Conservation (phyloP, 176 grass and related monocot species). For the Thinopyrum elongatum region DNA sequence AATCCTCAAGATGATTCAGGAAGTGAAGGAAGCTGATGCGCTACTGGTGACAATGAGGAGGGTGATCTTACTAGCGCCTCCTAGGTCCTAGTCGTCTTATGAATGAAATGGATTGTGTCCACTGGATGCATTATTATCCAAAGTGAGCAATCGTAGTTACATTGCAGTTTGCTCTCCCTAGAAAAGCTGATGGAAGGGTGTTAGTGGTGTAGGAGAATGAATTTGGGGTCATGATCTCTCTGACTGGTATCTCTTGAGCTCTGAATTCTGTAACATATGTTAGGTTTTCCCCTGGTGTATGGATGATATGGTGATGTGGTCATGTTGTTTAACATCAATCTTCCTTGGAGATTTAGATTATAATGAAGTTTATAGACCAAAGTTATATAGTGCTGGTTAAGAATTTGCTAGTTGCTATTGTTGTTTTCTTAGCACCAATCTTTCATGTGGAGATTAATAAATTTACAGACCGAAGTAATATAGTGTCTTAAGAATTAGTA, state of each 20-base stretch:
- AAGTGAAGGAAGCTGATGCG: slow-evolving; percentile 85
- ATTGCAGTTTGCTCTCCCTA: not conserved
- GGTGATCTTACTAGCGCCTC: slow-evolving; percentile 66
- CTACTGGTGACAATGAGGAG: slow-evolving; percentile 70
- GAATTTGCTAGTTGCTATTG: not conserved
- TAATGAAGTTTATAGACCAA: not conserved
- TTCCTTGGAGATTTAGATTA: not conserved
- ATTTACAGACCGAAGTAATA: not conserved
- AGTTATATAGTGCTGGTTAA: not conserved
- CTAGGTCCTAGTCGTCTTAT: slow-evolving; percentile 30
- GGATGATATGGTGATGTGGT: not conserved
- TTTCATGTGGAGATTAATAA: too few relatives aligned
- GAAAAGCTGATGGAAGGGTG: not conserved
- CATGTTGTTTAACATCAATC: not conserved
- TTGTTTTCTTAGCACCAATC: not conserved
- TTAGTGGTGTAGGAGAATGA: not conserved
- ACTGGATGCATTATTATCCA: not conserved
- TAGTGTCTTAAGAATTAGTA: not conserved
- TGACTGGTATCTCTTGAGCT: slow-evolving; percentile 11
- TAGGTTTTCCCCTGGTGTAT: not conserved
- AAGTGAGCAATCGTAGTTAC: not conserved
- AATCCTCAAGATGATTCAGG: slow-evolving; percentile 97
- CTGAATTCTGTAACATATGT: slow-evolving; percentile 23
- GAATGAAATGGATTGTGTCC: not conserved
- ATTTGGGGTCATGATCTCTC: slow-evolving; percentile 33